Conservation (phyloP, 805 yeast genomes). For the Starmerella sp. region DNA sequence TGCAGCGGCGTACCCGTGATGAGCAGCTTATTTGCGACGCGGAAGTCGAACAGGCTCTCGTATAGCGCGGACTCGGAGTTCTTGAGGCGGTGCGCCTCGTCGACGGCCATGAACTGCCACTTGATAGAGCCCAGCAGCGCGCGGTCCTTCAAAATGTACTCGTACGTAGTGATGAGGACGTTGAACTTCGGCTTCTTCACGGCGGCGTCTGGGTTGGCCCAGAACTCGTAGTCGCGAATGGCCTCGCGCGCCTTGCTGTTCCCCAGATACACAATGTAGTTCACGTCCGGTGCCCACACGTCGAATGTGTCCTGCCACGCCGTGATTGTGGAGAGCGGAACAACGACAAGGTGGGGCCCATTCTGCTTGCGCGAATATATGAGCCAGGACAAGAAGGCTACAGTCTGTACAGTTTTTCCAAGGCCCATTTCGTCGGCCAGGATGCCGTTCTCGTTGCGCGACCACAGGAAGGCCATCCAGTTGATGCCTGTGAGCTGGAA, state of each 20-base stretch:
- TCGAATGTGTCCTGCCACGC: conserved; percentile 99
- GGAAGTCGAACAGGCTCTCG: conserved; percentile 74
- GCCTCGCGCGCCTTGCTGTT: conserved; percentile 74
- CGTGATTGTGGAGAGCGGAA: conserved; percentile 89
- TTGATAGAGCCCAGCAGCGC: conserved; percentile 64
- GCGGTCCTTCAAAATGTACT: conserved; percentile 85
- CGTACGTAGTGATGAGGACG: conserved; percentile 87
- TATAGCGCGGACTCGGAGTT: conserved; percentile 89
- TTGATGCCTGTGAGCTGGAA: conserved; percentile 96
- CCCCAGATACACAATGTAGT: conserved; percentile 87
- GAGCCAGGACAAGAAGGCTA: conserved; percentile 87
- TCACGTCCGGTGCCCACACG: conserved; percentile 93
- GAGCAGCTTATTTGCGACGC: conserved; percentile 69
- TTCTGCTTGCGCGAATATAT: conserved; percentile 90
- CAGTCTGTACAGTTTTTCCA: conserved; percentile 96
- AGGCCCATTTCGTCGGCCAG: conserved; percentile 98
- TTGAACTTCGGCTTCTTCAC: conserved; percentile 73
- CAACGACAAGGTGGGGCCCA: conserved; percentile 95
- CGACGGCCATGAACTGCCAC: conserved; percentile 97
- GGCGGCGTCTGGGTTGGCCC: conserved; percentile 41
- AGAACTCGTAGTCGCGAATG: conserved; percentile 78
- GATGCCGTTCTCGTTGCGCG: conserved; percentile 92
- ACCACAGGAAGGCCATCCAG: conserved; percentile 99
- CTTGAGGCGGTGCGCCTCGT: conserved; percentile 94
- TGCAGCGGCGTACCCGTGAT: conserved; percentile 98